A percentile compares a stretch with the other conserved stretches of the same genome.
Conservation (phyloP, 495 filamentous ascomycete species). For the Xylaria castorea region DNA sequence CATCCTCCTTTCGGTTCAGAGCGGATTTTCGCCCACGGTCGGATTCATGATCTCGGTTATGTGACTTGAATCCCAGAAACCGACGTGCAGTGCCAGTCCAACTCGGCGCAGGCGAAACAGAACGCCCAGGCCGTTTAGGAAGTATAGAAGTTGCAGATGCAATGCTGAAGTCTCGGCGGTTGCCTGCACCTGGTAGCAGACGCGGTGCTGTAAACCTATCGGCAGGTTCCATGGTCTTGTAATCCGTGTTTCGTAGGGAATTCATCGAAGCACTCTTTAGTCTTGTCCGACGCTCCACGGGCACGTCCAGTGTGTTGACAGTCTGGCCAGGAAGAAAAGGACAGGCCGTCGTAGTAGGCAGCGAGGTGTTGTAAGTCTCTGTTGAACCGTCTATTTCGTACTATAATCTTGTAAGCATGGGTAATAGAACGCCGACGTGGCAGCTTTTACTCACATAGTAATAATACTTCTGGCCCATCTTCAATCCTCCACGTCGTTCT, state of each 20-base stretch:
- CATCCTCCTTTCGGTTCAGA: slow-evolving; percentile 6
- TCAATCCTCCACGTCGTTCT: slow-evolving; percentile 78
- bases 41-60: slow-evolving; percentile 27
- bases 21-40: slow-evolving; percentile 34
- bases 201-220: slow-evolving; percentile 77
- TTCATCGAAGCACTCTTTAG: slow-evolving; percentile 59
- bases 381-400: slow-evolving; percentile 79
- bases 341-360: slow-evolving; percentile 77
- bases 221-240: slow-evolving; percentile 77
- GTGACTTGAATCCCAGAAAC: slow-evolving; percentile 44
- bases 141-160: slow-evolving; percentile 63
- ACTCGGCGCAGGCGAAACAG: slow-evolving; percentile 52
- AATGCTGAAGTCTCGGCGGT: slow-evolving; percentile 52
- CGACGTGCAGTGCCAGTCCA: slow-evolving; percentile 53
- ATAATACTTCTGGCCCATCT: slow-evolving; percentile 93
- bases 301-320: slow-evolving; percentile 82
- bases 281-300: slow-evolving; percentile 66
- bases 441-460: slow-evolving; percentile 75
- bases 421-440: not conserved
- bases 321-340: slow-evolving; percentile 86
- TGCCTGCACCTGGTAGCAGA: slow-evolving; percentile 59
- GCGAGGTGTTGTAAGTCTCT: slow-evolving; percentile 72
- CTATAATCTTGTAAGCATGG: slow-evolving; percentile 51
- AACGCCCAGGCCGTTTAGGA: slow-evolving; percentile 55
- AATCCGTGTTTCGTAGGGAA: slow-evolving; percentile 55